Evolutionary conservation across 2,329 filamentous ascomycete species (phyloP), one percentile per base, ranked within the genome.

Genomic region (Venturia pyrina): DNA sequence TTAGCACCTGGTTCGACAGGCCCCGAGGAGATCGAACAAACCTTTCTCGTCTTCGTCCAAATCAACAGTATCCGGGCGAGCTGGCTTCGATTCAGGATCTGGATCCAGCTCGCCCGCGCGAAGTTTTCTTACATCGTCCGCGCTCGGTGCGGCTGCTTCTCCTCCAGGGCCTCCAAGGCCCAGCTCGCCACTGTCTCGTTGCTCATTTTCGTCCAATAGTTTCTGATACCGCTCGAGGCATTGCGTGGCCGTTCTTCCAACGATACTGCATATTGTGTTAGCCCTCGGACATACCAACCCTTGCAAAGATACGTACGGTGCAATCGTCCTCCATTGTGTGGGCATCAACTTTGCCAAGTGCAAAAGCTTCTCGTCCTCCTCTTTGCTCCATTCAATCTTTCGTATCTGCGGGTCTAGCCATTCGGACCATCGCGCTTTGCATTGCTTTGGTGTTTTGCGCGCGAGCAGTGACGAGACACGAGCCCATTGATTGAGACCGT

Each of bases 321-420:
- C 93, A 74, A 99, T 98, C 61, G 95, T 98, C 73, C 95, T 89
- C 95, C 95, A 99, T 85, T 99, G 95, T 37, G 93, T 98, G 66
- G 95, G 95, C 89, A 99, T 96, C 79, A 99, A 83, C 84, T 98
- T 99, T 68, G 95, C 95, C 73, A 99, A 83, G 74, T 98, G 95
- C 72, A 99, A 79, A 68, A 99, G 83, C 80, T 96, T 97, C 82
- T 99, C 95, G 76, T 99, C 95, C 77, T 99, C 95, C 78, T 99
- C 95, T 74, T 95, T 90, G 75, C 91, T 96, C 93, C 95, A 99
- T 80, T 99, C 95, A 71, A 96, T 95, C 82, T 99, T 99, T 74
- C 93, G 90, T 81, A 99, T 98, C 75, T 90, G 91, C 24, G 95
- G 95, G 75, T 99, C 95, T 70, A 99, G 85, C 93, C 95, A 99